These are phyloP conservation scores for Bremia lactucae DNA, from an alignment of 352 stramenopile genomes.

Conservation along the genomic window DNA sequence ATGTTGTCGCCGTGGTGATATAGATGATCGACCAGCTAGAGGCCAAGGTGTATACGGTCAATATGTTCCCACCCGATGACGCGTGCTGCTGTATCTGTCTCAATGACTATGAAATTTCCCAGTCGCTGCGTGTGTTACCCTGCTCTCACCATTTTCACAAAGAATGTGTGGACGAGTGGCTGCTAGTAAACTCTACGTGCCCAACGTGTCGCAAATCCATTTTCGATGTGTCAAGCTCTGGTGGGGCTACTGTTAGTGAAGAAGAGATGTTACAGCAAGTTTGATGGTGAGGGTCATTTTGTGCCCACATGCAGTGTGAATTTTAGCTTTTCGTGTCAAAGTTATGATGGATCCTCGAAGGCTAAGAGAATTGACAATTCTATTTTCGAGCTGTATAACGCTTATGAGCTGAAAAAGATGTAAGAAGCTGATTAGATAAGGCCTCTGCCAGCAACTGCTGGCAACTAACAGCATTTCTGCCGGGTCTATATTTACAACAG, in stretches of 20 bases:
- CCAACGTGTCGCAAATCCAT: conserved; percentile 83
- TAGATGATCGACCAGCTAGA: conserved; percentile 61
- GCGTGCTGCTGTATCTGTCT: conserved; percentile 88
- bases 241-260: conserved; percentile 23
- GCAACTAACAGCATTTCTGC: too few species aligned
- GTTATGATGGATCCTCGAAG: too few species aligned
- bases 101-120: conserved; percentile 78
- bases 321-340: too few species aligned
- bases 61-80: conserved; percentile 72
- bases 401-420: too few species aligned
- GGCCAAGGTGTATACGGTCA: conserved; percentile 41
- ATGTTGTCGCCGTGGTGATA: too few species aligned
- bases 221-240: conserved; percentile 23
- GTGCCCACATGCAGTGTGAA: not conserved
- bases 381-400: too few species aligned
- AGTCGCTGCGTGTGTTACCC: conserved; percentile 88
- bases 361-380: too few species aligned
- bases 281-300: too few species aligned
- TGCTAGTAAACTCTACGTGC: conserved; percentile 81
- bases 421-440: too few species aligned
- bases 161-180: conserved; percentile 86
- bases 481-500: too few species aligned
- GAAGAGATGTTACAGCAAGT: conserved; percentile 57
- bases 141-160: conserved; percentile 94
- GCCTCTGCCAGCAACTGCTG: too few species aligned